Percentiles rank a stretch among this genome's conserved stretches.
phyloP scores from a whole-genome alignment of 352 stramenopile genomes.

The Phytophthora cactorum region DNA sequence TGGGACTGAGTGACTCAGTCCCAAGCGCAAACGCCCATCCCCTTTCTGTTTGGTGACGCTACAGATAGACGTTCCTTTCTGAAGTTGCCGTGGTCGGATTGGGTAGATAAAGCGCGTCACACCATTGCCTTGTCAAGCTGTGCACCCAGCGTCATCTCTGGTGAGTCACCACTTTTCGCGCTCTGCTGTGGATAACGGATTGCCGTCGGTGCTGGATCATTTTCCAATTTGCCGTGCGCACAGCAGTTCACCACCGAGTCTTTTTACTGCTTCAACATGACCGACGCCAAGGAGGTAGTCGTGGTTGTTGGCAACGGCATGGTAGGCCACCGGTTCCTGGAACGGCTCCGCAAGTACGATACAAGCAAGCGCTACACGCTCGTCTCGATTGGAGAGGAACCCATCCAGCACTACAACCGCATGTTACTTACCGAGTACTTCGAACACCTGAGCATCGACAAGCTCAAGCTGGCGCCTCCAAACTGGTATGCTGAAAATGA shows the following conservation, averaged over 20 bases:
- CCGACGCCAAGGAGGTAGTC: slow-evolving; percentile 55
- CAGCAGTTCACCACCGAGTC: not conserved
- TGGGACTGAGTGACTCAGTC: not conserved
- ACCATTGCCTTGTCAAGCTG: not conserved
- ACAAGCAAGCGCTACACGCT: slow-evolving; percentile 66
- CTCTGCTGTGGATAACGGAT: slow-evolving; percentile 13
- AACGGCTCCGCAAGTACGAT: slow-evolving; percentile 74
- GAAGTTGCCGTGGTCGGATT: slow-evolving; percentile 33
- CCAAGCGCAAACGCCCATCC: slow-evolving; percentile 17
- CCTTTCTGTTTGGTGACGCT: slow-evolving; percentile 25
- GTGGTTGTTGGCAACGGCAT: slow-evolving; percentile 94
- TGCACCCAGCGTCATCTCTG: slow-evolving; percentile 2
- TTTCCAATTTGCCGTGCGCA: slow-evolving; percentile 24
- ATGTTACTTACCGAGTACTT: slow-evolving; percentile 94
- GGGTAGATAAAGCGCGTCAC: slow-evolving; percentile 36
- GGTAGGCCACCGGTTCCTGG: slow-evolving; percentile 92
- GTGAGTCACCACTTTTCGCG: not conserved
- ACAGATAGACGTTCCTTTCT: slow-evolving; percentile 8
- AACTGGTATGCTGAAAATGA: slow-evolving; percentile 88
- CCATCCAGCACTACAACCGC: slow-evolving; percentile 91
- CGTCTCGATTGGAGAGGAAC: slow-evolving; percentile 93
- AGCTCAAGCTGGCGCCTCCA: slow-evolving; percentile 82
- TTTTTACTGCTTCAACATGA: slow-evolving; percentile 21
- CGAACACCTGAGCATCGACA: slow-evolving; percentile 88
- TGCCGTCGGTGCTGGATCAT: slow-evolving; percentile 8